Base-by-base conservation (phyloP, 306 rosid genomes). In the Biancaea sappan region DNA sequence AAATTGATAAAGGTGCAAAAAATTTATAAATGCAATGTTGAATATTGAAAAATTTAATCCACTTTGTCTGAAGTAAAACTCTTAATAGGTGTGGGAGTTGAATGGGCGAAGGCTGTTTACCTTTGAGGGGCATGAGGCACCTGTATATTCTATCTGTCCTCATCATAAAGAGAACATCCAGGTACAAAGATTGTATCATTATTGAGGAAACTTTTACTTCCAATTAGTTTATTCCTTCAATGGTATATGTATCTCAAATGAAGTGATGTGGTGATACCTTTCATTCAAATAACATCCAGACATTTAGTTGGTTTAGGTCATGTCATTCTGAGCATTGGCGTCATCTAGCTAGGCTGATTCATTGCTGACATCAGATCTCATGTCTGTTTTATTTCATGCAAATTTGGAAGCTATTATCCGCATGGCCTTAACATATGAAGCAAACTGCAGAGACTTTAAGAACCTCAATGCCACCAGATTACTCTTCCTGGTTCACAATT, bases 71-170 rank as follows among this genome's bases (percentile, higher is more conserved):
- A 85, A 81, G 62, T 48, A 50, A 53, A 50, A 60, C 66, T 79
- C 71, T 70, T 76, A 63, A 72, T 76, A 93, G 98, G 98, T 93
- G 56, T 93, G 98, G 98, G 96, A 93, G 61, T 65, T 83, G 64
- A 79, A 60, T 4, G 98, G 97, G 69, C 83, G 86, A 28, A 89
- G 56, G 51, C 79, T 90, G 62, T 90, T 78, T 74, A 80, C 71
- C 79, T 93, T 93, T 77, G 97, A 84, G 77, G 98, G 98, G 79
- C 97, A 93, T 0, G 95, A 84, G 21, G 93, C 98, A 32, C 90
- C 96, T 3, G 93, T 93, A 24, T 90, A 89, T 85, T 93, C 97
- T 53, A 73, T 93, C 69, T 93, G 97, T 80, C 97, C 98, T 87
- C 97, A 90, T 82, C 93, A 93, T 82, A 90, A 89, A 84, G 96